Conservation (phyloP, 2,329 filamentous ascomycete genomes). For the Trichophyton schoenleinii region DNA sequence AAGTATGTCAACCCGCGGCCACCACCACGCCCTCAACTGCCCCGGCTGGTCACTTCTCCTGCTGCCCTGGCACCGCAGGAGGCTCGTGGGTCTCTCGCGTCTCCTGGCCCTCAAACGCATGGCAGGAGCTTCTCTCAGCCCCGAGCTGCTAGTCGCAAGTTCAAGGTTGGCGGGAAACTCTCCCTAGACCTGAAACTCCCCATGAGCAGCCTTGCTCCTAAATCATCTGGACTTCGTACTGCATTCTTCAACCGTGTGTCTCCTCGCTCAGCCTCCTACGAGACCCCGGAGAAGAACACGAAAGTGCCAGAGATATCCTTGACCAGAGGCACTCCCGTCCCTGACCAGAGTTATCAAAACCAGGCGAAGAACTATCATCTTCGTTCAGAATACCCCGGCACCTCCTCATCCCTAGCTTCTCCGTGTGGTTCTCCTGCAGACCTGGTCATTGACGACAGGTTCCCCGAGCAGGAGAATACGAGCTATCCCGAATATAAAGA, state of each 20-base stretch:
- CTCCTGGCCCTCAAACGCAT: slow-evolving; percentile 15
- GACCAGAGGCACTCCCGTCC: not conserved
- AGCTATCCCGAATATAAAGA: not conserved
- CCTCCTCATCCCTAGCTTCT: not conserved
- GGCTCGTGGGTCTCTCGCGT: slow-evolving; percentile 16
- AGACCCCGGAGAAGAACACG: not conserved
- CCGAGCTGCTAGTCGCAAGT: slow-evolving; percentile 17
- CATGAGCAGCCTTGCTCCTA: slow-evolving; percentile 25
- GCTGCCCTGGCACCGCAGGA: slow-evolving; percentile 8
- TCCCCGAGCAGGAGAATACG: not conserved
- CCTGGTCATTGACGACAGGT: not conserved
- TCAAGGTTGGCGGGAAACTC: slow-evolving; percentile 17
- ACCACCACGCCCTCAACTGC: slow-evolving; percentile 37
- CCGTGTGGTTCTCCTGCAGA: slow-evolving; percentile 1
- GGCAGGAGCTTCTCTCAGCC: slow-evolving; percentile 26
- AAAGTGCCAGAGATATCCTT: not conserved
- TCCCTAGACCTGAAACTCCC: slow-evolving; percentile 18
- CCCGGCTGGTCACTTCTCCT: slow-evolving; percentile 36
- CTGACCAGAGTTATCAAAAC: not conserved
- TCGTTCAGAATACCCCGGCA: not conserved
- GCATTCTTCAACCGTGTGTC: slow-evolving; percentile 26
- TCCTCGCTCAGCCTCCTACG: slow-evolving; percentile 16
- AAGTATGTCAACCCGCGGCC: slow-evolving; percentile 60
- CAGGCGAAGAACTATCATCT: not conserved
- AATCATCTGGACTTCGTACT: slow-evolving; percentile 26